These are phyloP conservation scores for Hansenula lynferdii DNA, from an alignment of 1,139 yeast genomes.

Conservation along the genomic window DNA sequence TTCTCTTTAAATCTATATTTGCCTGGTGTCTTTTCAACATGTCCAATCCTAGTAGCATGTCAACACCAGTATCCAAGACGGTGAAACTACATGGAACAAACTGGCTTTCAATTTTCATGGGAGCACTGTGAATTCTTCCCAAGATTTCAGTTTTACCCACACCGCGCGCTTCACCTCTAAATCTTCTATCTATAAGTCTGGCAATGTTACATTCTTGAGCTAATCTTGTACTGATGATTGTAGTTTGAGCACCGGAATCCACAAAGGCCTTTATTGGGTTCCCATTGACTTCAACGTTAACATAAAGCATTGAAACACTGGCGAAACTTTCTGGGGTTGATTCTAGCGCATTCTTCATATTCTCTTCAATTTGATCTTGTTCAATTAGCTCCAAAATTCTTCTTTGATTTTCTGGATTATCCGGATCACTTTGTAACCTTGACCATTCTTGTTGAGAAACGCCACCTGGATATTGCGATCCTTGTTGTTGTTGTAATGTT, in stretches of 20 bases:
- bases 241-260: slow-evolving; percentile 93
- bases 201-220: slow-evolving; percentile 71
- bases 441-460: slow-evolving; percentile 43
- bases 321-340: slow-evolving; percentile 89
- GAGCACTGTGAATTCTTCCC: slow-evolving; percentile 89
- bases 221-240: slow-evolving; percentile 72
- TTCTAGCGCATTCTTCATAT: slow-evolving; percentile 74
- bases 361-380: slow-evolving; percentile 73
- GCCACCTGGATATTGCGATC: slow-evolving; percentile 25
- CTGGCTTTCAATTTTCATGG: slow-evolving; percentile 67
- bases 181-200: slow-evolving; percentile 76
- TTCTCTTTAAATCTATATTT: slow-evolving; percentile 63
- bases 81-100: slow-evolving; percentile 77
- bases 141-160: slow-evolving; percentile 78
- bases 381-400: slow-evolving; percentile 64
- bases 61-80: slow-evolving; percentile 75
- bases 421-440: slow-evolving; percentile 57
- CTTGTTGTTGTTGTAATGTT: slow-evolving; percentile 27
- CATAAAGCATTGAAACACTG: slow-evolving; percentile 76
- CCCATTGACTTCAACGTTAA: slow-evolving; percentile 74
- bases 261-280: slow-evolving; percentile 85
- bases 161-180: slow-evolving; percentile 80
- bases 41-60: slow-evolving; percentile 47
- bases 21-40: slow-evolving; percentile 89
- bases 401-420: slow-evolving; percentile 66